phyloP scores from a whole-genome alignment of 1,284 basidiomycete species.

The Sphaerobolus stellatus region DNA sequence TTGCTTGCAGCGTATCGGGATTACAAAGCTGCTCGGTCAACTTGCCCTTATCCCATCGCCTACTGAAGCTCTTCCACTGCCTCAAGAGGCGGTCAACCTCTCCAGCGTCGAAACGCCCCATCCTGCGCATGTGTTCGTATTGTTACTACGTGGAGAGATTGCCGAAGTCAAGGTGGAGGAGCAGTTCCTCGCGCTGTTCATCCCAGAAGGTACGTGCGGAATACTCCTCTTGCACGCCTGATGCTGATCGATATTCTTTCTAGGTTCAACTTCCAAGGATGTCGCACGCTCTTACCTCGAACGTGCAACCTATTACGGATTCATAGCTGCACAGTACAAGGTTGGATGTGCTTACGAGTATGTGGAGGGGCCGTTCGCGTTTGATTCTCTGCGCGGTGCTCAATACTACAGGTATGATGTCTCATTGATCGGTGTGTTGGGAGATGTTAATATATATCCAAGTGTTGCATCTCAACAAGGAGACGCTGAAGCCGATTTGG shows the following conservation, averaged over 20 bases:
- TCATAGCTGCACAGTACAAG: constrained; percentile 90
- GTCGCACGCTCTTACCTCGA: constrained; percentile 68
- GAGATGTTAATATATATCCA: no score
- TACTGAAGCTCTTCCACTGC: constrained; percentile 64
- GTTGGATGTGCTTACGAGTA: constrained; percentile 92
- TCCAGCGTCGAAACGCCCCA: constrained; percentile 79
- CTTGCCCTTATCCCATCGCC: constrained; percentile 62
- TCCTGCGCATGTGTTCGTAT: constrained; percentile 82
- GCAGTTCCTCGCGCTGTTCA: constrained; percentile 47
- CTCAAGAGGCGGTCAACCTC: constrained; percentile 75
- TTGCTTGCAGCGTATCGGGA: constrained; percentile 91
- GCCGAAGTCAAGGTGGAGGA: constrained; percentile 57
- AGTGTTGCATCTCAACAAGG: constrained; percentile 80
- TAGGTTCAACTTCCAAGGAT: constrained; percentile 28
- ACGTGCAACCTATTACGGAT: constrained; percentile 82
- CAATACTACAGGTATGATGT: constrained; percentile 96
- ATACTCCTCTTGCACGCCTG: no score
- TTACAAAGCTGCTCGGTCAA: constrained; percentile 88
- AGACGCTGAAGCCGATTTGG: constrained; percentile 94
- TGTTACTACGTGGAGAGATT: constrained; percentile 82
- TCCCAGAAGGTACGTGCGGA: no score
- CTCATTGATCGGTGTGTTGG: no score
- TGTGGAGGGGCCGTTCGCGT: constrained; percentile 81
- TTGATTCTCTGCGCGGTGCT: constrained; percentile 87
- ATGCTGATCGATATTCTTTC: constrained; percentile 39